Percentiles rank a stretch among this genome's conserved stretches.
These are phyloP conservation scores for Penicillium macrosclerotiorum DNA, from an alignment of 495 filamentous ascomycete species.

Conservation along the genomic window DNA sequence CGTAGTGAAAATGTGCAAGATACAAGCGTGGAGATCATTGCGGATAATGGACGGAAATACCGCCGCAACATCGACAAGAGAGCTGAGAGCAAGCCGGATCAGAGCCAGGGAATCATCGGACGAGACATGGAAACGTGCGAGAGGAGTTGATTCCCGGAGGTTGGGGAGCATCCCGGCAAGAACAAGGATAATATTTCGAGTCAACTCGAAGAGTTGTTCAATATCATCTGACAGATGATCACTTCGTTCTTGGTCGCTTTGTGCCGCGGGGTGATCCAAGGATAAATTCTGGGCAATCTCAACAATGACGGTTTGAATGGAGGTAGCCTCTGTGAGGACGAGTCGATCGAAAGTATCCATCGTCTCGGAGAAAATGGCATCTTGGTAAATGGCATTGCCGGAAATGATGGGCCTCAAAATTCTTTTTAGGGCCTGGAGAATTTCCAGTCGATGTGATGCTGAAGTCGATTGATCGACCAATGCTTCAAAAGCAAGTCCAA, in stretches of 20 bases:
- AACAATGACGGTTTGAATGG: slow-evolving; percentile 89
- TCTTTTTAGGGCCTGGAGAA: slow-evolving; percentile 88
- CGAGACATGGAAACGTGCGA: slow-evolving; percentile 58
- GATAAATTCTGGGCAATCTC: slow-evolving; percentile 89
- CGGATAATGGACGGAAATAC: slow-evolving; percentile 96
- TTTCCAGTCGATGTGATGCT: slow-evolving; percentile 80
- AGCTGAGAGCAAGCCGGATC: slow-evolving; percentile 74
- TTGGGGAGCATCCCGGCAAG: slow-evolving; percentile 84
- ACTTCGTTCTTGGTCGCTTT: slow-evolving; percentile 59
- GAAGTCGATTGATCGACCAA: slow-evolving; percentile 76
- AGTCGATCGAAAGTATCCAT: slow-evolving; percentile 95
- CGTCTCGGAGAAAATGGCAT: slow-evolving; percentile 93
- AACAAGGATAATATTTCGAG: slow-evolving; percentile 90
- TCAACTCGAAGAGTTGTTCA: slow-evolving; percentile 96
- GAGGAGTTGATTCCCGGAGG: slow-evolving; percentile 70
- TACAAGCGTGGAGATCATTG: slow-evolving; percentile 93
- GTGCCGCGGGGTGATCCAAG: slow-evolving; percentile 85
- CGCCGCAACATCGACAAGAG: slow-evolving; percentile 88
- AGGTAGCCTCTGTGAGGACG: slow-evolving; percentile 81
- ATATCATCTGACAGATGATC: slow-evolving; percentile 91
- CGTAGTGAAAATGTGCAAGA: slow-evolving; percentile 92
- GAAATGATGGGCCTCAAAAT: slow-evolving; percentile 94
- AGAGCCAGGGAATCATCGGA: slow-evolving; percentile 78
- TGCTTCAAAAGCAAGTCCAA: slow-evolving; percentile 94
- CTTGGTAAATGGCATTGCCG: slow-evolving; percentile 92